Base-by-base conservation (phyloP, 2,329 filamentous ascomycete genomes). In the Diatrype stigma region DNA sequence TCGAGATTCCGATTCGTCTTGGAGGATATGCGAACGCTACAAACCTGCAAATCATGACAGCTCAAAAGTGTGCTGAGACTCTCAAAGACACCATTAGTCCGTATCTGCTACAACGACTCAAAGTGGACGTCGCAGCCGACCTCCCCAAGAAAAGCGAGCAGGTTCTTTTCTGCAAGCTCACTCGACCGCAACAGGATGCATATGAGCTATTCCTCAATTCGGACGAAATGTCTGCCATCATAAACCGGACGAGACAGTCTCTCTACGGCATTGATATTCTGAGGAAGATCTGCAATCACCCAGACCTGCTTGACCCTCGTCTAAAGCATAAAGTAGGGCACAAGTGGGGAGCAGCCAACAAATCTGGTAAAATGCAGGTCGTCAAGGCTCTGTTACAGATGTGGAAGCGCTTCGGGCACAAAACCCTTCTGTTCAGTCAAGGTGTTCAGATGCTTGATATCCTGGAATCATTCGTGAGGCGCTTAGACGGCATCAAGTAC, bases 201-300 rank as follows among this genome's bases (percentile, higher is more conserved):
- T 99, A 99, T 59, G 82, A 91, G 64, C 75, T 79, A 5, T 97
- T 96, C 60, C 74, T 97, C 2, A 77, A 77, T 17, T 96, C 92
- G 0, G 84, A 89, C 38, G 91, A 96, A 42, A 91, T 96, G 78
- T 81, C 79, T n/a, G 84, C 87, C 0, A 96, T 97, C 50, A 70
- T 93, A 38, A 82, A 79, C 45, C 84, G 85, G 37, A 87, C 83
- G 53, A 81, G 86, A 3, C 88, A 96, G 63, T 87, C 90, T 2
- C 75, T 99, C 1, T 96, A 87, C 60, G 94, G 93, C 7, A 90
- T 99, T 56, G 92, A 96, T 60, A 87, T 92, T 23, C 75, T 99
- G 37, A 86, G 94, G 47, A 99, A 99, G 70, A 93, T 99, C 49
- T 97, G 93, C 74, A 99, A 99, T 56, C 95, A 99, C 62, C 94